Base-by-base conservation (phyloP, 176 grass and related monocot genomes). In the Triticum turgidum region DNA sequence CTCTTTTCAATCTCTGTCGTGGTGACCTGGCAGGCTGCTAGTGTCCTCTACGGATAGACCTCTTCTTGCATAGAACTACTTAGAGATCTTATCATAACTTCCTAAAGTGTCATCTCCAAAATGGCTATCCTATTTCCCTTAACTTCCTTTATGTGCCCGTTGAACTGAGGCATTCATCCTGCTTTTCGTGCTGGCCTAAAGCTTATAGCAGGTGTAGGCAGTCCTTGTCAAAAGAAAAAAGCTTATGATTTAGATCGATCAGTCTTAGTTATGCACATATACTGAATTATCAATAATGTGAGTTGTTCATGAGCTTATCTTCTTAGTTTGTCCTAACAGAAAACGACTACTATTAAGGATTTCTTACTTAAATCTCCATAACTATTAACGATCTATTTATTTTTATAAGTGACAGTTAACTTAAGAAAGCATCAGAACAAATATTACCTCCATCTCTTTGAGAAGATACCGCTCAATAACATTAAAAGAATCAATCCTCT, bases 401-500 rank as follows among this genome's bases (percentile, higher is more conserved):
- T 52, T 32, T 52, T 24, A 30, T 21, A 62, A 21, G n/a, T 66
- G 9, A 45, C 17, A 9, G 21, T 51, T 66, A 66, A 65, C 38
- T 75, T 29, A 75, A 80, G 6, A 77, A 88, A 44, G 64, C 14
- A 11, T 37, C 11, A 85, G 69, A 69, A 86, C 30, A 10, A 64
- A 47, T 68, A 7, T 61, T 91, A 99, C 97, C 97, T 99, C 88
- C 20, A 91, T 92, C 76, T 99, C 97, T 67, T 82, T 89, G 51
- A 94, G 92, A 85, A 99, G 89, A 73, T 91, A 93, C 73, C 69
- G 90, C 79, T 99, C 97, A 64, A 99, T 86, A 78, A 92, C 90
- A 91, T 93, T 94, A 82, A 99, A 99, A 77, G 92, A 94, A 94
- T 99, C 97, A 59, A 99, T 91, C 59, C 86, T 92, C 91, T 99